Base-by-base conservation (phyloP, 768 basidiomycete genomes). In the Lyophyllum semitale region DNA sequence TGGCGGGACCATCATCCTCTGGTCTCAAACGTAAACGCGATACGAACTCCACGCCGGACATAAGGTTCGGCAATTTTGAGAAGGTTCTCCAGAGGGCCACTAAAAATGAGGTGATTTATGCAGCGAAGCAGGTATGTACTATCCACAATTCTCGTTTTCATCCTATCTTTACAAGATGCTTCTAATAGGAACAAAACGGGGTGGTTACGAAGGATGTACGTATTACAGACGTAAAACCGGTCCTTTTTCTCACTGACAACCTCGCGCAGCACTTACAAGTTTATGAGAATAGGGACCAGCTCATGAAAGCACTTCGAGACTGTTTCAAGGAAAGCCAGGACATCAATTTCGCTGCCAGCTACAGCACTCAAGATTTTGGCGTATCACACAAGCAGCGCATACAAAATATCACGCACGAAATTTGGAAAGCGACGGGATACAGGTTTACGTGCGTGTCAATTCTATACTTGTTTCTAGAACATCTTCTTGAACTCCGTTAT, bases 391-490 rank as follows among this genome's bases (percentile, higher is more conserved):
- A 79, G 54, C 66, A 75, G 51, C 71, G 75, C 4, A 73, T 80
- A 22, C 75, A 78, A 61, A 64, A 60, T 6, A 64, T 79, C 6
- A 71, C 71, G 5, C 62, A 76, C 59, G 80, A 79, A 8, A 77
- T 80, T 35, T 80, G 78, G 78, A 73, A 71, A 59, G 70, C 72
- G 3, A 80, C 78, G 11, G 79, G 79, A 4, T 81, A 81, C 64
- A 65, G 79, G 27, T 80, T 81, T 61, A 80, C 77, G 78, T 81
- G 59, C 60, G 77, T 66, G 9, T 32, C 49, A 13, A 15, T 35
- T 55, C 26, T 18, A 22, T 43, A 4, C 37, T 47, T 12, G 17
- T 22, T 30, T 15, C 38, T 8, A 20, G 60, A 23, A 45, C 44
- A 27, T 27, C 27, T 25, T 27, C 40, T 32, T 5, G 35, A 18